Base-by-base conservation (phyloP, 2,329 filamentous ascomycete species). In the Fusarium sp. region DNA sequence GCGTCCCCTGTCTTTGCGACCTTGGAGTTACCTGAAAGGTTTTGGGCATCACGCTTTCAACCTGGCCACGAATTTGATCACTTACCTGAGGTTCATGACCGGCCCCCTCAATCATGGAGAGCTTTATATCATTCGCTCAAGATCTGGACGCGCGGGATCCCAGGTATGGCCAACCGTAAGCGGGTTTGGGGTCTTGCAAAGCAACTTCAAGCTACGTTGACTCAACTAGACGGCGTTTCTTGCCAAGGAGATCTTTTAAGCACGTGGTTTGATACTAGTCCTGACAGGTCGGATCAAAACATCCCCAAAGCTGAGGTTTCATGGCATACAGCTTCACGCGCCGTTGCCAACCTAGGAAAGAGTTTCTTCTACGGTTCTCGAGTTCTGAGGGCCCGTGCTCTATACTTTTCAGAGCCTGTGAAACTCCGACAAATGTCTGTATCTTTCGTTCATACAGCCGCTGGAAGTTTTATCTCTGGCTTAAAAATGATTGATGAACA, bases 1-100 rank as follows among this genome's bases (percentile, higher is more conserved):
- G 62, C 68, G 0, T 75, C 72, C 7, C 64, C 47, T 15, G 59
- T 44, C 12, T 72, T 75, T 22, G 68, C 67, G 1, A 55, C 22
- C 0, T 14, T 73, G 28, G 41, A 49, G 31, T 12, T 69, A 2
- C 31, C 58, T 3, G 69, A 67, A 22, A 63, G 44, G 2, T 75
- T 75, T n/a, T 72, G 69, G 73, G 63, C 63, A 38, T 72, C 73
- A 2, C 56, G 70, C 7, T 72, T 75, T 36, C 38, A 63, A 18
- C 35, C 38, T 33, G 67, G 44, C 8, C n/a, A 56, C 31, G 69
- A 75, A 7, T 72, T 72, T 22, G 60, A 65, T 6, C 5, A 67
- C 26, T 47, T 75, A 10, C 11, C 26, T 9, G 65, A 73, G 22
- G 62, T 65, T n/a, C 17, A 31, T 3, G 17, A 42, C 5, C 2